phyloP scores from a whole-genome alignment of 192 early-diverging fungal genomes.

The Irineochytrium annulatum region DNA sequence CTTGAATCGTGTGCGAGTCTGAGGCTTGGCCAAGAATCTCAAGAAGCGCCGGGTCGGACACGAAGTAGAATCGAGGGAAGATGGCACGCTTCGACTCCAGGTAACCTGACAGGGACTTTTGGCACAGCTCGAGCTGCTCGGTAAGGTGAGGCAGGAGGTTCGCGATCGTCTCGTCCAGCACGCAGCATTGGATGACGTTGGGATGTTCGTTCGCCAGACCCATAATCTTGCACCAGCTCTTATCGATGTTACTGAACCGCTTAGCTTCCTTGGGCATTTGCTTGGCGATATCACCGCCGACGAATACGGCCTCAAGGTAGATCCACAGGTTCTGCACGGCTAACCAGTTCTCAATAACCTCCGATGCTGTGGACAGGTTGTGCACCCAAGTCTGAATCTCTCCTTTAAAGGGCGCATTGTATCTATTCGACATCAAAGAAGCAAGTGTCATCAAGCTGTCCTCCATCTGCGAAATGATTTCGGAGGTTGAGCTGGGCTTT shows the following conservation, averaged over 20 bases:
- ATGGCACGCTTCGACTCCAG: constrained; percentile 62
- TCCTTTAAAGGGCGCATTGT: constrained; percentile 62
- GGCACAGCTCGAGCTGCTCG: constrained; percentile 62
- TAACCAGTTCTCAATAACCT: constrained; percentile 66
- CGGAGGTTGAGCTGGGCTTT: constrained; percentile 53
- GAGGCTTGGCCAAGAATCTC: constrained; percentile 64
- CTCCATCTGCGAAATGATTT: constrained; percentile 64
- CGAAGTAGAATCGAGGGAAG: constrained; percentile 64
- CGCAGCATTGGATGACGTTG: constrained; percentile 65
- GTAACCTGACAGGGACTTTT: constrained; percentile 61
- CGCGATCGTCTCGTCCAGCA: constrained; percentile 58
- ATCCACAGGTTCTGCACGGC: constrained; percentile 66
- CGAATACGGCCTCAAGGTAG: constrained; percentile 64
- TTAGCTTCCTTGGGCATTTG: constrained; percentile 69
- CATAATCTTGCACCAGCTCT: constrained; percentile 67
- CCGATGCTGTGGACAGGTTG: constrained; percentile 60
- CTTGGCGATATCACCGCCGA: constrained; percentile 66
- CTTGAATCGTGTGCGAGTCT: constrained; percentile 65
- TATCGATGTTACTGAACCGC: constrained; percentile 64
- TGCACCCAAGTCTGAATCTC: constrained; percentile 63
- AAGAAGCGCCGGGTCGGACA: constrained; percentile 59
- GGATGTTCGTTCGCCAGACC: constrained; percentile 62
- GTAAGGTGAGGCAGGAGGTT: constrained; percentile 60
- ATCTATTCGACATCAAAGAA: constrained; percentile 57
- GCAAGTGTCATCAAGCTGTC: constrained; percentile 61